Conservation (phyloP, 352 stramenopile species). For the Globisporangium orthogonon region DNA sequence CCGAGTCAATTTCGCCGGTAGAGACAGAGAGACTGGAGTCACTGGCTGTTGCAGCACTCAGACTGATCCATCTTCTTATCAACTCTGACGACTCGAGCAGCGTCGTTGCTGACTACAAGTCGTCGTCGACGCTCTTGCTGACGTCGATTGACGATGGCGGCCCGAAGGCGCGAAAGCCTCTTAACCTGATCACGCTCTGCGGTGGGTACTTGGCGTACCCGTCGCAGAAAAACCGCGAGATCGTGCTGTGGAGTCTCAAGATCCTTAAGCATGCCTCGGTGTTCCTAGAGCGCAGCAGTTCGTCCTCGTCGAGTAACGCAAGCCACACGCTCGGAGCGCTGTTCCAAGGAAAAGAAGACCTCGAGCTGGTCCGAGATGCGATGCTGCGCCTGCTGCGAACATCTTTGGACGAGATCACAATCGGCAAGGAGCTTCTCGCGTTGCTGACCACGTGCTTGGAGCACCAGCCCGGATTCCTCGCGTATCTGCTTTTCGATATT, state of each 20-base stretch:
- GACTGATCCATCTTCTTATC: constrained; percentile 37
- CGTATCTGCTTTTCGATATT: constrained; percentile 40
- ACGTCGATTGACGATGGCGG: constrained; percentile 38
- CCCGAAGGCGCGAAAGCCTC: constrained; percentile 21
- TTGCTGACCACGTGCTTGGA: constrained; percentile 49
- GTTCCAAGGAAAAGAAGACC: constrained; percentile 36
- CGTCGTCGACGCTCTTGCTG: constrained; percentile 25
- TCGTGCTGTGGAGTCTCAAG: constrained; percentile 41
- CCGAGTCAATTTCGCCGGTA: constrained; percentile 12
- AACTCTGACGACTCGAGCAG: constrained; percentile 4
- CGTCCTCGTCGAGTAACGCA: constrained; percentile 7
- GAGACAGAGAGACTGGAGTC: constrained; percentile 26
- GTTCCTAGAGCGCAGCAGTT: constrained; percentile 7
- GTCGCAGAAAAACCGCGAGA: constrained; percentile 22
- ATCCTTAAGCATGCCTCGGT: constrained; percentile 43
- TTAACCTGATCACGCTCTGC: constrained; percentile 53
- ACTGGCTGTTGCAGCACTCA: constrained; percentile 38
- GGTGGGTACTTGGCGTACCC: constrained; percentile 46
- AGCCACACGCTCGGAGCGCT: constrained; percentile 47
- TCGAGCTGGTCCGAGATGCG: constrained; percentile 28
- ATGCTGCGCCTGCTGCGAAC: constrained; percentile 33
- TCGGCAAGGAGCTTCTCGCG: constrained; percentile 41
- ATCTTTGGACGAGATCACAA: constrained; percentile 12
- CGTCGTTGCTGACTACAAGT: background rate
- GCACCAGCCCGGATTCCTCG: constrained; percentile 56